phyloP scores from a whole-genome alignment of 2,329 filamentous ascomycete species.

The Volutella citrinella region DNA sequence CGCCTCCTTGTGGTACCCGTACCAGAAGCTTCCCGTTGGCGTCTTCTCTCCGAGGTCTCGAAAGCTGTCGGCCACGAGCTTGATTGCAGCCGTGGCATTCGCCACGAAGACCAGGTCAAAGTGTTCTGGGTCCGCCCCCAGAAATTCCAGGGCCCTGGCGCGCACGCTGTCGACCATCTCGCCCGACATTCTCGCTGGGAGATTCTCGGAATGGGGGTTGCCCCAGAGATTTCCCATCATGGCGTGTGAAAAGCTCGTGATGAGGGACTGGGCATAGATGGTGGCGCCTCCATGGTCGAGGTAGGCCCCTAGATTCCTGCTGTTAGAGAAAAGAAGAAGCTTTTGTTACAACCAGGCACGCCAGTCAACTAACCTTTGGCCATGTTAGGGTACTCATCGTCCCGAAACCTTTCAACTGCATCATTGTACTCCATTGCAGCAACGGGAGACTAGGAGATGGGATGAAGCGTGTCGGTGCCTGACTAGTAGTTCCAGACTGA shows the following conservation, averaged over 20 bases:
- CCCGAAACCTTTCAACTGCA: slow-evolving; percentile 20
- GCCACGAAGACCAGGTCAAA: slow-evolving; percentile 91
- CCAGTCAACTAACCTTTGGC: too few relatives aligned
- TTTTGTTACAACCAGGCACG: slow-evolving; percentile 4
- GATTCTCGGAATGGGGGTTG: slow-evolving; percentile 65
- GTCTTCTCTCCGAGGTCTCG: slow-evolving; percentile 49
- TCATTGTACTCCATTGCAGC: slow-evolving; percentile 23
- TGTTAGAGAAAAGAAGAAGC: too few relatives aligned
- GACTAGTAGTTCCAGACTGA: too few relatives aligned
- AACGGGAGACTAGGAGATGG: not conserved
- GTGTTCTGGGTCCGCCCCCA: slow-evolving; percentile 71
- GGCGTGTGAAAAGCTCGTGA: slow-evolving; percentile 53
- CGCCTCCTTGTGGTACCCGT: slow-evolving; percentile 58
- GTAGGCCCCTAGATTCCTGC: slow-evolving; percentile 36
- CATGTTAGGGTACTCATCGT: slow-evolving; percentile 27
- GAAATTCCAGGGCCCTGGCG: slow-evolving; percentile 51
- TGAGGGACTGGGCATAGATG: slow-evolving; percentile 56
- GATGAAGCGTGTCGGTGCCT: not conserved
- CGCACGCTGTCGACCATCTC: slow-evolving; percentile 56
- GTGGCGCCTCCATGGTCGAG: slow-evolving; percentile 58
- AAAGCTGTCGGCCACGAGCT: slow-evolving; percentile 64
- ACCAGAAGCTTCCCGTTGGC: slow-evolving; percentile 48
- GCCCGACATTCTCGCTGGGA: slow-evolving; percentile 55
- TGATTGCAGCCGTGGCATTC: slow-evolving; percentile 89
- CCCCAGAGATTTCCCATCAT: slow-evolving; percentile 59